Conservation (phyloP, 495 filamentous ascomycete genomes). For the Durotheca rogersii region DNA sequence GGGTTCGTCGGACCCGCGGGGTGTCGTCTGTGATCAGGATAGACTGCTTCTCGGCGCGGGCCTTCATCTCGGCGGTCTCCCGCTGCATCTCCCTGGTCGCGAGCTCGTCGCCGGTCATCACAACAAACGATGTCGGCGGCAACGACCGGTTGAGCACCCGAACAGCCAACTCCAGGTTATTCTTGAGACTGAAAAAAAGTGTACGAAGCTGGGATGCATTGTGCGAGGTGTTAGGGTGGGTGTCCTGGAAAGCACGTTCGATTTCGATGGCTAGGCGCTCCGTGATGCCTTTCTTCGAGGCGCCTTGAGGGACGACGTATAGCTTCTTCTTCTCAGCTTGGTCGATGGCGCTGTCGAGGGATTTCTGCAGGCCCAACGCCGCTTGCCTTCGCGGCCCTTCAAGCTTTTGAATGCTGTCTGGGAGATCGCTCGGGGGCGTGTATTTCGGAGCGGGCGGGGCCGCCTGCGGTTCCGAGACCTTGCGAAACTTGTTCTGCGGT, state of each 20-base stretch:
- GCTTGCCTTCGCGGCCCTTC: slow-evolving; percentile 45
- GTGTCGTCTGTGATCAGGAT: slow-evolving; percentile 80
- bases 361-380: slow-evolving; percentile 47
- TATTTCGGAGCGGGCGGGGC: slow-evolving; percentile 38
- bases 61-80: slow-evolving; percentile 70
- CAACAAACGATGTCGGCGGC: slow-evolving; percentile 68
- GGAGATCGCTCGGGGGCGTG: slow-evolving; percentile 40
- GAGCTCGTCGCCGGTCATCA: slow-evolving; percentile 86
- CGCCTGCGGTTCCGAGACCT: slow-evolving; percentile 48
- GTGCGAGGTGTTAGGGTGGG: slow-evolving; percentile 42
- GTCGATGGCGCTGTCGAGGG: slow-evolving; percentile 41
- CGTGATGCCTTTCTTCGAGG: slow-evolving; percentile 39
- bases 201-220: slow-evolving; percentile 52
- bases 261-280: slow-evolving; percentile 63
- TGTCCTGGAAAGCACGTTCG: slow-evolving; percentile 60
- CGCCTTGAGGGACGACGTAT: slow-evolving; percentile 37
- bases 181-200: slow-evolving; percentile 79
- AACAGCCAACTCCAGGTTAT: slow-evolving; percentile 74
- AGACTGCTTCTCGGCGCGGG: slow-evolving; percentile 77
- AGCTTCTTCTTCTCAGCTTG: slow-evolving; percentile 46
- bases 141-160: slow-evolving; percentile 70
- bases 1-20: slow-evolving; percentile 83
- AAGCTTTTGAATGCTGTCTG: slow-evolving; percentile 42
- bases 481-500: slow-evolving; percentile 52
- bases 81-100: slow-evolving; percentile 85